Evolutionary conservation across 2,329 filamentous ascomycete genomes (phyloP).

Genomic region (Sphaerostilbella broomeana): DNA sequence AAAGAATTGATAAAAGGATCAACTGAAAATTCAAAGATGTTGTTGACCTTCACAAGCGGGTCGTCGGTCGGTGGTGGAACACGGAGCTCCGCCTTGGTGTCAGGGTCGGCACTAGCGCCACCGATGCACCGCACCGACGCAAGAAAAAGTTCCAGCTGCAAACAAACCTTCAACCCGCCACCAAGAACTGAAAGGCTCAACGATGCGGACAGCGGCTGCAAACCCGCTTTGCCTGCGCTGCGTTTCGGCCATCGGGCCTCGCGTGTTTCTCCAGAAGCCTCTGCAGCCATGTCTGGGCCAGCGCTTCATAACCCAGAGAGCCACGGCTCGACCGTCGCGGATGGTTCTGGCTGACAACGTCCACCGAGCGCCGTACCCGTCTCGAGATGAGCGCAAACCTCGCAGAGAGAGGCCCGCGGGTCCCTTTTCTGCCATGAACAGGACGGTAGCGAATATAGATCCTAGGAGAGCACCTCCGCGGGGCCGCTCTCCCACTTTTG

Average conservation of each 20-base stretch:
- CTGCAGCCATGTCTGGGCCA: slow-evolving; percentile 29
- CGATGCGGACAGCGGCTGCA: slow-evolving; percentile 14
- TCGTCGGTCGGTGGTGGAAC: background rate
- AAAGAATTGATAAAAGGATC: too few relatives aligned
- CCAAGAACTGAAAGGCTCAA: background rate
- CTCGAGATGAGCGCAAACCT: slow-evolving; percentile 28
- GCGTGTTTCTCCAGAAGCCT: slow-evolving; percentile 13
- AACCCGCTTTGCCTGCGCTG: slow-evolving; percentile 17
- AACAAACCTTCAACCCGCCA: background rate
- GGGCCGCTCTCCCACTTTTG: slow-evolving; percentile 13
- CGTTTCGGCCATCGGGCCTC: slow-evolving; percentile 12
- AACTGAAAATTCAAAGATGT: too few relatives aligned
- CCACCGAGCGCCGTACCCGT: slow-evolving; percentile 30
- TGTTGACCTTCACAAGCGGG: too few relatives aligned
- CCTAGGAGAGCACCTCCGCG: slow-evolving; percentile 18
- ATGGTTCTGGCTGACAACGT: slow-evolving; percentile 54
- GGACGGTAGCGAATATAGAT: slow-evolving; percentile 39
- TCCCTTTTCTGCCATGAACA: slow-evolving; percentile 52
- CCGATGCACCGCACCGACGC: slow-evolving; percentile 2
- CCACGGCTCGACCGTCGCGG: slow-evolving; percentile 41
- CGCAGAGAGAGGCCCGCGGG: slow-evolving; percentile 37
- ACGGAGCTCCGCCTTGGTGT: background rate
- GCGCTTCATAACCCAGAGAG: slow-evolving; percentile 29
- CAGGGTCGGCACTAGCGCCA: slow-evolving; percentile 5
- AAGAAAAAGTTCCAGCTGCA: slow-evolving; percentile 7